Base-by-base conservation (phyloP, 345 rosid genomes). In the Arabidopsis thaliana region DNA sequence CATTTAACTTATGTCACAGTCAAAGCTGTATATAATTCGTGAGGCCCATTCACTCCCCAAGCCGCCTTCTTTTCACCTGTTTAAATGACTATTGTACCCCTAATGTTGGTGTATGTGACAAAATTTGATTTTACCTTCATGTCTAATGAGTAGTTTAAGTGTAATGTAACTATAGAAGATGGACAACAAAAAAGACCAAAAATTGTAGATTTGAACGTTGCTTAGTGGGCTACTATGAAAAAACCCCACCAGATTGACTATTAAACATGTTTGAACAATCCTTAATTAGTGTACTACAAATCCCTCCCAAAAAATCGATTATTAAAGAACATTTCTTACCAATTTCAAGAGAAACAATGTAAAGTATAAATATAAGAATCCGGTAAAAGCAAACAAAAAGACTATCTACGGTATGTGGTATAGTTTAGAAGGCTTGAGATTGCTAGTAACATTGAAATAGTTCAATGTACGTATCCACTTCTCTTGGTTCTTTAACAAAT, bases 401-500 rank as follows among this genome's bases (percentile, higher is more conserved):
- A 16, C 24, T 40, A 78, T 65, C 63, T 72, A 78, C 20, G 86
- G 79, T 69, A 89, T 86, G 74, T 93, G 96, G 79, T 93, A 93
- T 68, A 89, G 66, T 75, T 93, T 91, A 10, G 98, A 93, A 25
- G 97, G 93, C 73, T 89, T 91, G 44, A 93, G 85, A 79, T 85
- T 85, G 20, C 45, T 79, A 4, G 93, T 88, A 72, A 82, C 85
- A 60, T 93, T 91, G 76, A 89, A 89, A 66, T 84, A 91, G 62
- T 80, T 79, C 83, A 91, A 75, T 1, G 93, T 83, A 11, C 77
- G 69, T 67, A 93, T 79, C 97, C 98, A 91, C 66, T 83, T 89
- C 69, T 84, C 89, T 51, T 88, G 96, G 59, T 82, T 91, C 89
- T 89, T 93, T 85, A 91, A 76, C 63, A 84, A 74, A 77, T 93